A percentile compares a stretch with the other conserved stretches of the same genome.
Conservation (phyloP, 148 eudicot genomes). For the Rhododendron mucronatum region DNA sequence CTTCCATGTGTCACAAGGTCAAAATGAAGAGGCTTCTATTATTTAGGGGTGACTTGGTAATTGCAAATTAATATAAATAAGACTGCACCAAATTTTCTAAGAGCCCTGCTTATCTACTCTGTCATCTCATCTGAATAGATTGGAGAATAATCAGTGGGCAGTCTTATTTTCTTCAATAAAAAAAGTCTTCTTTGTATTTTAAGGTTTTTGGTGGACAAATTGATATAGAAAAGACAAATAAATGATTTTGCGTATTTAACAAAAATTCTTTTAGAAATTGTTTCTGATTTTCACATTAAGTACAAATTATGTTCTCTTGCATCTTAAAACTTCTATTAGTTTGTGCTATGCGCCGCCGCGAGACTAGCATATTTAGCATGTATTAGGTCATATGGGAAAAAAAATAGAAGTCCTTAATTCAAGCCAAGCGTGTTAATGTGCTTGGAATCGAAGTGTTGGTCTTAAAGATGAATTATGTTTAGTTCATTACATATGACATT, state of each 20-base stretch:
- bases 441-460: too few species aligned
- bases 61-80: neutral
- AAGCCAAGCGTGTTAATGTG: neutral
- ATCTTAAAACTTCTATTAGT: too few species aligned
- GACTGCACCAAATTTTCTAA: neutral
- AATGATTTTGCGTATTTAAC: too few species aligned
- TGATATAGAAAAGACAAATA: neutral
- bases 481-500: neutral
- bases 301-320: too few species aligned
- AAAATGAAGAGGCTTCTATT: neutral
- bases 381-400: neutral
- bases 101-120: neutral
- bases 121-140: neutral
- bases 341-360: too few species aligned
- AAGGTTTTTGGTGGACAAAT: neutral
- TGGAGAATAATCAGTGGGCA: neutral
- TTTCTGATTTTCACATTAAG: too few species aligned
- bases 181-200: neutral
- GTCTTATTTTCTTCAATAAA: neutral
- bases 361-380: neutral
- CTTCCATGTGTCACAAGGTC: neutral
- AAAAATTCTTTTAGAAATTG: too few species aligned
- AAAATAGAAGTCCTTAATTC: neutral
- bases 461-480: too few species aligned
- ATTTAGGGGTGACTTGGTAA: neutral